Percentiles rank a stretch among this genome's conserved stretches.
These are phyloP conservation scores for Eucalyptus brandiana DNA, from an alignment of 345 rosid genomes.

Conservation along the genomic window DNA sequence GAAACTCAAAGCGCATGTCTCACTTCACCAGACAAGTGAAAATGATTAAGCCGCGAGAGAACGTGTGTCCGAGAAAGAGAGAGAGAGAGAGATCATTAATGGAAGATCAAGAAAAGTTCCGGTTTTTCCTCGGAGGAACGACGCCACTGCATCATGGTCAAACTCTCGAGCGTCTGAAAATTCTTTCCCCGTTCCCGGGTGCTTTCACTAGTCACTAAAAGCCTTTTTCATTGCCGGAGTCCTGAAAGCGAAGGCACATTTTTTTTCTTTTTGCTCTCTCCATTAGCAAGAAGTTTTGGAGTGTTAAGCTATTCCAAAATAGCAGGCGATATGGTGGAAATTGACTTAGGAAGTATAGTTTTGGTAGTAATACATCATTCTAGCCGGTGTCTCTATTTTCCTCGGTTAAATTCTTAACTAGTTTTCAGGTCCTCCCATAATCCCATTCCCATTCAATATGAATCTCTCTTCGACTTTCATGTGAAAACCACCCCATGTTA, in stretches of 20 bases:
- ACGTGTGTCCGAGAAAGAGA: background rate
- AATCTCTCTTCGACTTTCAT: background rate
- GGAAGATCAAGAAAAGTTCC: background rate
- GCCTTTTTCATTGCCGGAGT: background rate
- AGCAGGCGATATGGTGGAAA: background rate
- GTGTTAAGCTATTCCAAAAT: background rate
- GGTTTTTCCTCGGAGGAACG: background rate
- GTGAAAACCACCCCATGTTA: background rate
- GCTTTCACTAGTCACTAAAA: background rate
- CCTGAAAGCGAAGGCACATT: background rate
- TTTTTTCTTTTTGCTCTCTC: background rate
- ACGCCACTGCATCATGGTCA: background rate
- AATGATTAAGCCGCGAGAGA: background rate
- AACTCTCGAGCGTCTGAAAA: background rate
- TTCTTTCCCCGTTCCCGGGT: background rate
- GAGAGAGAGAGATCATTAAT: background rate
- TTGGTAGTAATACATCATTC: background rate
- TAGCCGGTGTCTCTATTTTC: background rate
- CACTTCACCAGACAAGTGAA: background rate
- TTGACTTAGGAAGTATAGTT: background rate
- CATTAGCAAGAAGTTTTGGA: background rate
- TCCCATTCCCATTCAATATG: background rate
- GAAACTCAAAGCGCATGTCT: background rate
- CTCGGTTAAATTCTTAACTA: background rate
- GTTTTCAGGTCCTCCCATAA: background rate